Evolutionary conservation across 2,329 filamentous ascomycete species (phyloP).

Genomic region (Ophiocordyceps camponoti-saundersi): DNA sequence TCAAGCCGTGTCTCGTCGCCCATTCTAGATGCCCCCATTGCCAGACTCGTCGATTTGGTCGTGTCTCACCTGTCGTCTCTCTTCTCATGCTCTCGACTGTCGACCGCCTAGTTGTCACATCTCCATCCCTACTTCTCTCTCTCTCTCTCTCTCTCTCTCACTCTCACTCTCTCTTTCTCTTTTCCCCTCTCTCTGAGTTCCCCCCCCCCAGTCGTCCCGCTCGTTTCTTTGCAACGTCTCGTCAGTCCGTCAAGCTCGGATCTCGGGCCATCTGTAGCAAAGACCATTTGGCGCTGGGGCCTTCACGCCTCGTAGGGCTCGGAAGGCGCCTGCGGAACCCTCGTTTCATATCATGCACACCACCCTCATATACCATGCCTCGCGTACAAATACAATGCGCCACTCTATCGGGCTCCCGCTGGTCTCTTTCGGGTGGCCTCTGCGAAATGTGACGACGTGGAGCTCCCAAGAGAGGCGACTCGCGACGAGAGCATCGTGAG

Average conservation of each 20-base stretch:
- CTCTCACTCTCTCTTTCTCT: not conserved
- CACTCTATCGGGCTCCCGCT: not conserved
- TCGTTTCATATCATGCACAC: not conserved
- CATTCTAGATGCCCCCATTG: not conserved
- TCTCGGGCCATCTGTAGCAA: not conserved
- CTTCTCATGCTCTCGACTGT: not conserved
- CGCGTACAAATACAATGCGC: not conserved
- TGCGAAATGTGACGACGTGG: not conserved
- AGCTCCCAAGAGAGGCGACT: not conserved
- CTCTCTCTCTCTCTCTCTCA: not conserved
- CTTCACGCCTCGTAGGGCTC: not conserved
- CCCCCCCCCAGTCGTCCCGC: not conserved
- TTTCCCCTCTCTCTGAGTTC: not conserved
- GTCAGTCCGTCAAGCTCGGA: not conserved
- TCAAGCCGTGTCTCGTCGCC: not conserved
- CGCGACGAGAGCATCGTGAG: not conserved
- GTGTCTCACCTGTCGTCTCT: not conserved
- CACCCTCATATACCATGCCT: not conserved
- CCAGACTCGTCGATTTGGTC: not conserved
- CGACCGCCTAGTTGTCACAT: not conserved
- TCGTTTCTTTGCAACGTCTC: not conserved
- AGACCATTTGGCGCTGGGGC: not conserved
- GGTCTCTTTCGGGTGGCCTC: not conserved
- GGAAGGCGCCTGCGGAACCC: not conserved
- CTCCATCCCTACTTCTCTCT: not conserved